These are phyloP conservation scores for Entonaema liquescens DNA, from an alignment of 495 filamentous ascomycete species.

Conservation along the genomic window DNA sequence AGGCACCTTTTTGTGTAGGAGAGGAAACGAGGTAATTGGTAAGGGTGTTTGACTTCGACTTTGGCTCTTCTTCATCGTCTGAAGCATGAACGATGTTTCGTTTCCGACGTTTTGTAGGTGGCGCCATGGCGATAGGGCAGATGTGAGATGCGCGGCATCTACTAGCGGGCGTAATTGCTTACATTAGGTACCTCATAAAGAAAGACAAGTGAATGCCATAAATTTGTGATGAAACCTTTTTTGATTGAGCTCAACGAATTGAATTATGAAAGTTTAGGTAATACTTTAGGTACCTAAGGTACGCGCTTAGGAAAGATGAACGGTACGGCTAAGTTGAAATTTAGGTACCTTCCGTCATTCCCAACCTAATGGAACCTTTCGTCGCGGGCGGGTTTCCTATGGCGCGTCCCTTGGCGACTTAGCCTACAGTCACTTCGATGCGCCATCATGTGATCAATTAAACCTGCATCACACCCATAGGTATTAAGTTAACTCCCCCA, in stretches of 20 bases:
- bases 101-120: conserved; percentile 64
- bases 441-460: conserved; percentile 43
- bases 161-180: conserved; percentile 17
- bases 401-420: conserved; percentile 23
- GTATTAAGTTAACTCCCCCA: too few species aligned
- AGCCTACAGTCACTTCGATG: conserved; percentile 24
- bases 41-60: conserved; percentile 50
- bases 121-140: conserved; percentile 56
- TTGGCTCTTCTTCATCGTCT: conserved; percentile 45
- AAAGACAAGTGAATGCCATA: not conserved
- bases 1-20: conserved; percentile 43
- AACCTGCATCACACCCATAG: conserved; percentile 20
- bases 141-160: conserved; percentile 37
- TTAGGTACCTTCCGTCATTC: conserved; percentile 31
- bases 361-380: conserved; percentile 27
- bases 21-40: conserved; percentile 55
- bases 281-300: not conserved
- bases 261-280: not conserved
- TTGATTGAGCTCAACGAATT: not conserved
- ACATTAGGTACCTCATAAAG: too few species aligned
- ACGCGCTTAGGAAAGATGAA: not conserved
- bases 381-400: conserved; percentile 21
- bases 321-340: conserved; percentile 9
- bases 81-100: conserved; percentile 52
- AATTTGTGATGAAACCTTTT: not conserved